Evolutionary conservation across 129 eudicot genomes (phyloP), one percentile per base, ranked within the genome.

Genomic region (Chrysanthemum makinoi): DNA sequence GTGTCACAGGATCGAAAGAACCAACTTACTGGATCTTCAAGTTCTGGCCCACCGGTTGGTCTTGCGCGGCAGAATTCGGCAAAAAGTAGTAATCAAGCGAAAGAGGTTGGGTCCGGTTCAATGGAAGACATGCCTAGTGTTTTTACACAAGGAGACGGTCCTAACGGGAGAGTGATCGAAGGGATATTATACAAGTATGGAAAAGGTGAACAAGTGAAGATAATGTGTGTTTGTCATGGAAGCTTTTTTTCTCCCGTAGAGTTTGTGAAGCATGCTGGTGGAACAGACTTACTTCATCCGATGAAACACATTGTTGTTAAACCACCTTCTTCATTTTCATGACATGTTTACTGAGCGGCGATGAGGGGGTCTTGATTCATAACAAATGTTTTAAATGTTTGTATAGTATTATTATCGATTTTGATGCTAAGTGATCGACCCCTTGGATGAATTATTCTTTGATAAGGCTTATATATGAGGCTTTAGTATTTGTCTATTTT

Each of bases 161-260:
- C 96, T 1, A 76, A 86, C 46, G 97, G 98, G 6, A 80, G 86
- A 28, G 79, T 91, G 76, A 82, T 94, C 2, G 96, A 94, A 22
- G 98, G 98, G 10, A 87, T 94, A 50, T 83, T 94, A 17, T 94
- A 94, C 78, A 89, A 78, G 70, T 94, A 87, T 30, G 87, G 90
- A 7, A 94, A 86, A 46, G 96, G 98, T n/a, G 97, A 85, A 75
- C 95, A 89, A 74, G 89, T 94, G 62, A 86, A 89, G 68, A 94
- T 94, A 76, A 84, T 94, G 90, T 94, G 98, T 17, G 96, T 89
- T 13, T 93, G 98, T 72, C 98, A 93, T 35, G 98, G 98, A 5
- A 82, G 65, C 66, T 93, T 87, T 73, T 82, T 83, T 16, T 83
- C 98, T 15, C 98, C 98, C 7, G 88, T 88, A 0, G 96, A 89